Conservation (phyloP, 257 asterid species). For the Sherardia arvensis region DNA sequence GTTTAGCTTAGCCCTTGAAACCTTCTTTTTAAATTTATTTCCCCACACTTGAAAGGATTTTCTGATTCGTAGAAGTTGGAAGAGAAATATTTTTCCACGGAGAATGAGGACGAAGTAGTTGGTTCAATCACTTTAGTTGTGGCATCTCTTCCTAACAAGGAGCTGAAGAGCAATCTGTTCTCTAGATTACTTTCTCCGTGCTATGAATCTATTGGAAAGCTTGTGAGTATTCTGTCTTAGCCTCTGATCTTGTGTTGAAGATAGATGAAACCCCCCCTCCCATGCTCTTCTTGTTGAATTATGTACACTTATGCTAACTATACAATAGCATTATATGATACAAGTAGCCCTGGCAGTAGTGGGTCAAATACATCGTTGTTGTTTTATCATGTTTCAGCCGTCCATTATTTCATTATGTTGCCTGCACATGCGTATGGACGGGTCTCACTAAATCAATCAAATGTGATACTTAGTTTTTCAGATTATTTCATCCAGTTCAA, state of each 20-base stretch:
- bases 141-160: conserved; percentile 62
- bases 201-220: conserved; percentile 57
- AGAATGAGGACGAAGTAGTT: conserved; percentile 78
- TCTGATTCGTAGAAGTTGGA: conserved; percentile 51
- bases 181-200: conserved; percentile 61
- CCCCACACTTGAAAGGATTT: neutral
- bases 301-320: neutral
- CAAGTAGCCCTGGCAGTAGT: too few relatives aligned
- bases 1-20: neutral
- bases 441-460: neutral
- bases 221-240: conserved; percentile 41
- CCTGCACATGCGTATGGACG: neutral
- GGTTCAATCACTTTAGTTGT: conserved; percentile 59
- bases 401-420: neutral
- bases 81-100: conserved; percentile 52
- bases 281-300: too few relatives aligned
- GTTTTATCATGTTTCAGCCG: neutral
- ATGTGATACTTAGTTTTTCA: neutral
- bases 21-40: neutral
- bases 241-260: neutral
- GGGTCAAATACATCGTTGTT: neutral
- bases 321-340: too few relatives aligned
- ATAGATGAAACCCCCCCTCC: neutral
- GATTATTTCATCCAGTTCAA: neutral
- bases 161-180: conserved; percentile 62